Percentiles rank a stretch among this genome's conserved stretches.
phyloP scores from a whole-genome alignment of 169 alveolate species.

The Babesia gibsoni region DNA sequence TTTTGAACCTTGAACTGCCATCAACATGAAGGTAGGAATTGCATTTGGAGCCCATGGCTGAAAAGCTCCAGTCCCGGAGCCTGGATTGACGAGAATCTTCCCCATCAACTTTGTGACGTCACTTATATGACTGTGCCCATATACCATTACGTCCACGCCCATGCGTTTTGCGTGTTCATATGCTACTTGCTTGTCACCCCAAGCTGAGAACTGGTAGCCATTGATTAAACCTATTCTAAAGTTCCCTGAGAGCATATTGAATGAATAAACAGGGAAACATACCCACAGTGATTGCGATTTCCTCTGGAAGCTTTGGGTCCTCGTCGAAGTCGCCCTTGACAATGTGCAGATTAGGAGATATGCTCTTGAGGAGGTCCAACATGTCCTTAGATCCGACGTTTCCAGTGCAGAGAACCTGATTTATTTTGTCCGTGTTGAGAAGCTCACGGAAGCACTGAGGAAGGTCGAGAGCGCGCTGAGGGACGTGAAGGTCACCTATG shows the following conservation, averaged over 20 bases:
- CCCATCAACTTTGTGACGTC: conserved; percentile 80
- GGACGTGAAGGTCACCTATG: conserved; percentile 77
- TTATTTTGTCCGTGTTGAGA: conserved; percentile 74
- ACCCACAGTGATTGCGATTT: conserved; percentile 55
- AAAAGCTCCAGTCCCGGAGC: conserved; percentile 92
- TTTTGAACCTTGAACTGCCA: conserved; percentile 73
- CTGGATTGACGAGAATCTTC: conserved; percentile 91
- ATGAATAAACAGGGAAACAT: not conserved
- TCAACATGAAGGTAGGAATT: conserved; percentile 74
- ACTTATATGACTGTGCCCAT: conserved; percentile 89
- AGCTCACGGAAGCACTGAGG: conserved; percentile 75
- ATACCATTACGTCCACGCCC: conserved; percentile 86
- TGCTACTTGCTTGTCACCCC: conserved; percentile 90
- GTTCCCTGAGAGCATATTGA: conserved; percentile 77
- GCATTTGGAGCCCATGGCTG: conserved; percentile 81
- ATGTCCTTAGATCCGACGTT: conserved; percentile 73
- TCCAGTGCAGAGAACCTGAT: conserved; percentile 76
- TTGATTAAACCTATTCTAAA: conserved; percentile 89
- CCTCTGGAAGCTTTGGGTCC: conserved; percentile 68
- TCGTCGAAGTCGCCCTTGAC: conserved; percentile 77
- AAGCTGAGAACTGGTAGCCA: conserved; percentile 91
- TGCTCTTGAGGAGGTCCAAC: conserved; percentile 67
- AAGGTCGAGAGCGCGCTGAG: conserved; percentile 70
- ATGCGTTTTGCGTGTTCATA: conserved; percentile 79
- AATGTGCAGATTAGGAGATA: conserved; percentile 75